Base-by-base conservation (phyloP, 106 monocot genomes). In the Dendrobium nobile region DNA sequence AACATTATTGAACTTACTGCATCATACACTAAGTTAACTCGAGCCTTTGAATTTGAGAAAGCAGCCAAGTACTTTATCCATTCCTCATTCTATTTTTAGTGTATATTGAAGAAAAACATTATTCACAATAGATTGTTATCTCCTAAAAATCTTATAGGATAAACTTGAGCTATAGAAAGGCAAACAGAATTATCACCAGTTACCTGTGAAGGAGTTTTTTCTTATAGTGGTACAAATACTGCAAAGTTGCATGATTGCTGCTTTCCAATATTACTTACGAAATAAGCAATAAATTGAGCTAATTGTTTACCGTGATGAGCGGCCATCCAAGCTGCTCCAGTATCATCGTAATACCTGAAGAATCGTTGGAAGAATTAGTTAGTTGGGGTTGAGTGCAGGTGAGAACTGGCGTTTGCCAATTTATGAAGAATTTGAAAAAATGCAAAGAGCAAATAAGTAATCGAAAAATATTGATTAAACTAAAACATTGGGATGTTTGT, bases 31-130 rank as follows among this genome's bases (percentile, higher is more conserved):
- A 84, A 24, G 78, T 97, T 94, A n/a, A 94, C 96, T 78, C 94
- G 82, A 58, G 75, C 86, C 87, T 97, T 94, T 48, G 90, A 92
- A 76, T 97, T 97, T 51, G 86, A 87, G 77, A 90, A 97, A 64
- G 94, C 80, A 92, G n/a, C n/a, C n/a, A n/a, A n/a, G n/a, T n/a
- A n/a, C 79, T 94, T 97, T 73, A 97, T 94, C 97, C 97, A 97
- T 81, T 97, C 97, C 47, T 92, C 48, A 10, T 11, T 48, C 48
- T 48, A 2, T 10, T 10, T 10, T 10, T 48, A 9, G 13, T 48
- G 9, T 13, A 48, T 10, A 48, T 48, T 10, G 48, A 11, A 1
- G 48, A 48, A 48, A 48, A 1, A 48, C 13, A 10, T 48, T 10
- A 84, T 37, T 47, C 43, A 80, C 26, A 31, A 33, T 28, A 27